Conservation (phyloP, 2,329 filamentous ascomycete species). For the Phialocephala sp. region DNA sequence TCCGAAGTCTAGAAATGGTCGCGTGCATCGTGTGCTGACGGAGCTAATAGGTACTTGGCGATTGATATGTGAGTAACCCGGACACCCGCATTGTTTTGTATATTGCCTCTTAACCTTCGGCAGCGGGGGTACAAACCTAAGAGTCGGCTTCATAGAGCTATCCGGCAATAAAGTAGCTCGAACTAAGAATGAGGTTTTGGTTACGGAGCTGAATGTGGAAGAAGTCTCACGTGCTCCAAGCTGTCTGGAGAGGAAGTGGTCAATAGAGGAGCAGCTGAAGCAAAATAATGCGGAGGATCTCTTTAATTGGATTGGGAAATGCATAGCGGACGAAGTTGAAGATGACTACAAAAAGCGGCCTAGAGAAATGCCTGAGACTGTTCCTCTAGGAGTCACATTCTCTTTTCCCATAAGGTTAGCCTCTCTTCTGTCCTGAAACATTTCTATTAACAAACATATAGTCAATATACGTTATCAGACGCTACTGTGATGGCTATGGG, state of each 20-base stretch:
- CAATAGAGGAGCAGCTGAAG: constrained; percentile 75
- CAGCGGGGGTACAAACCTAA: constrained; percentile 71
- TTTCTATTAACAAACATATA: neutral
- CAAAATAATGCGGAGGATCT: constrained; percentile 75
- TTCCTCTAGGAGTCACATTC: constrained; percentile 73
- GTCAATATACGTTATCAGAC: constrained; percentile 61
- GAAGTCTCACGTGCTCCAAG: constrained; percentile 42
- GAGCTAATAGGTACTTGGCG: constrained; percentile 57
- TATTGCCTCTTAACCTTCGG: constrained; percentile 40
- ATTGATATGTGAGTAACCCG: constrained; percentile 65
- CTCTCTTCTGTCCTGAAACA: neutral
- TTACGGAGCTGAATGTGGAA: neutral
- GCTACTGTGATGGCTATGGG: constrained; percentile 72
- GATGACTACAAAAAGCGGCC: constrained; percentile 56
- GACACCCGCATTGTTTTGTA: neutral
- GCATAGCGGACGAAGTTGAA: constrained; percentile 74
- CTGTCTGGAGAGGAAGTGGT: constrained; percentile 73
- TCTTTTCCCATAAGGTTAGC: constrained; percentile 68
- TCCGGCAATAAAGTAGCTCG: constrained; percentile 41
- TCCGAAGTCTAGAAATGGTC: constrained; percentile 3
- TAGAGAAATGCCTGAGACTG: constrained; percentile 46
- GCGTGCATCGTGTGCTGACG: constrained; percentile 25
- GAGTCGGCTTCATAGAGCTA: constrained; percentile 71
- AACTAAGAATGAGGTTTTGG: neutral
- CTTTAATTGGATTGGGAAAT: constrained; percentile 81